Base-by-base conservation (phyloP, 352 stramenopile genomes). In the Globisporangium uncinulatum region DNA sequence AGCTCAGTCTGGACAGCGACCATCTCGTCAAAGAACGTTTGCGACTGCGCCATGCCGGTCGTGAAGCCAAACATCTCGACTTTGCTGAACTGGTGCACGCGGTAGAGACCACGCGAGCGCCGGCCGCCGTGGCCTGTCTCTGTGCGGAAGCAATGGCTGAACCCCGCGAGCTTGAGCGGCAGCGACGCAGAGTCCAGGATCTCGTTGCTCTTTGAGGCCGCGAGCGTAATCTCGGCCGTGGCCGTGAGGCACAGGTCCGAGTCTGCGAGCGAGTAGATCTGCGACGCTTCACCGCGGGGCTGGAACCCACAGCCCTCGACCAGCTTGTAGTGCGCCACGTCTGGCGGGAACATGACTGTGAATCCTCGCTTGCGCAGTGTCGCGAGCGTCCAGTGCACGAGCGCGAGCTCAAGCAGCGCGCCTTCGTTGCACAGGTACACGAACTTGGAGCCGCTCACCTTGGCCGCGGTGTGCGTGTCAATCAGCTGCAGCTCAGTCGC, bases 51-150 rank as follows among this genome's bases (percentile, higher is more conserved):
- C 66, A 86, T 80, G 29, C 81, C 76, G 31, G 76, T 83, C 31
- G 74, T 79, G 59, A 95, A 92, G 54, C 71, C 82, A 54, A 95
- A 92, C 87, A 95, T 94, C 61, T 96, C 87, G 17, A 94, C 85
- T 55, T 96, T 96, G 63, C 67, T 87, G 59, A 96, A 96, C 64
- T 96, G 87, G 66, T 96, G 87, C 61, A 96, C 87, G 31, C 87
- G 85, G 61, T 94, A 96, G 43, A 96, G 83, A 4, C 87, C 87
- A 20, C 80, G 74, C 20, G 73, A 87, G n/a, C 70, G 67, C 20
- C 75, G 78, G 11, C 87, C 87, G 34, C 80, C 79, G 56, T 88
- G 78, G 15, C 87, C 87, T 49, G 87, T 90, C 59, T 96, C 87
- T 6, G 82, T 92, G 44, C 87, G 82, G 69, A 96, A 96, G 57